Evolutionary conservation across 192 early-diverging fungal species (phyloP), one percentile per base, ranked within the genome.

Genomic region (Gaertneriomyces sp.): DNA sequence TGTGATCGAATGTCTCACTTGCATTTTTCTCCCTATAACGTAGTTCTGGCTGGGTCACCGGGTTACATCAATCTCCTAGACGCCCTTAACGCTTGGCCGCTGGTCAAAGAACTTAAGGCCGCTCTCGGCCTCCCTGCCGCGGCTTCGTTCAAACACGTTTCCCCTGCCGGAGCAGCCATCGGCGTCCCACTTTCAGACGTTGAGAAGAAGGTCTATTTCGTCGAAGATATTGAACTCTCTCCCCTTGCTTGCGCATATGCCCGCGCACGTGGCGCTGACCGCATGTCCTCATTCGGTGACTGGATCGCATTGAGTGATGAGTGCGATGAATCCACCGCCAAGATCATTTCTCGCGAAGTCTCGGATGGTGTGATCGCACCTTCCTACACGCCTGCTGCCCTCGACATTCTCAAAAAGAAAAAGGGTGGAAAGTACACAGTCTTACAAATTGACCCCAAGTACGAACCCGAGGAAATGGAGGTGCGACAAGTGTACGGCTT

Each of bases 271-370:
- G 96, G 96, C 46, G 94, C 95, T 49, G 96, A 99, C 75, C 91
- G 96, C 74, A 99, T 99, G 96, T 93, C 91, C 61, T 95, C 92
- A 19, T 99, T 99, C 63, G 96, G 96, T 72, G 96, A 98, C 79
- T 98, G 94, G 89, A 94, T 96, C 57, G 96, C 95, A 45, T 80
- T 98, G 40, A 91, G 89, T 53, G 90, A 92, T 70, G 83, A 68
- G 25, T 91, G 90, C 64, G 96, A 99, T 77, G 86, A 90, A 67
- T 82, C 85, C 25, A 99, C 96, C 11, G 96, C 96, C 62, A 89
- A 88, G 74, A 89, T 99, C 59, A 96, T 99, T 75, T 91, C 90
- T 43, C 86, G 91, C 58, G 96, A 99, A 66, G 96, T 98, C 9
- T 93, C 91, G 7, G 96, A 98, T 73, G 96, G 96, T 76, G 88